These are phyloP conservation scores for Cercospora sp. DNA, from an alignment of 2,329 filamentous ascomycete species.

Conservation along the genomic window DNA sequence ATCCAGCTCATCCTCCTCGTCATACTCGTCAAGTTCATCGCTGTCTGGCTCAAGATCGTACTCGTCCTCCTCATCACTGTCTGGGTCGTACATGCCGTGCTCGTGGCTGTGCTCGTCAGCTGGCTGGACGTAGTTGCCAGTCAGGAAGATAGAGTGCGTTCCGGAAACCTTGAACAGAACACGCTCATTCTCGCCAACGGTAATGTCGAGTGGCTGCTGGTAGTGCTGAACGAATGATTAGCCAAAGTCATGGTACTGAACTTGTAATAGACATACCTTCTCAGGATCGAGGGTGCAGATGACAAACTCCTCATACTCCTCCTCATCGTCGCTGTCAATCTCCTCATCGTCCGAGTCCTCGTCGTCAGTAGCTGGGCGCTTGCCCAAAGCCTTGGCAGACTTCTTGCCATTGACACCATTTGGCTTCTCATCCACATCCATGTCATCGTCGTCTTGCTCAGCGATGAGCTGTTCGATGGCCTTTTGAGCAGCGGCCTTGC, in stretches of 20 bases:
- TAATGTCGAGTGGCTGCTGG: slow-evolving; percentile 94
- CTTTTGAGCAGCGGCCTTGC: slow-evolving; percentile 72
- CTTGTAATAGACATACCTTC: slow-evolving; percentile 62
- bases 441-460: slow-evolving; percentile 59
- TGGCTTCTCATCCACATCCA: slow-evolving; percentile 65
- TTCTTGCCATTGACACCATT: slow-evolving; percentile 67
- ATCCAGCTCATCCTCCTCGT: slow-evolving; percentile 35
- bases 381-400: slow-evolving; percentile 68
- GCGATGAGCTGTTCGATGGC: slow-evolving; percentile 70
- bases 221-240: slow-evolving; percentile 66
- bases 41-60: slow-evolving; percentile 81
- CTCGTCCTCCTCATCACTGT: slow-evolving; percentile 62
- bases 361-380: slow-evolving; percentile 55
- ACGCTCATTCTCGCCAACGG: slow-evolving; percentile 81
- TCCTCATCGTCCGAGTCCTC: slow-evolving; percentile 52
- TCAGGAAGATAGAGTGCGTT: slow-evolving; percentile 86
- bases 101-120: slow-evolving; percentile 60
- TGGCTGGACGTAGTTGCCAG: slow-evolving; percentile 89
- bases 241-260: slow-evolving; percentile 17
- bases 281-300: slow-evolving; percentile 93
- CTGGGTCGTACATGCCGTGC: slow-evolving; percentile 62
- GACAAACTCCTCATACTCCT: slow-evolving; percentile 83
- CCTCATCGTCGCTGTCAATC: slow-evolving; percentile 60
- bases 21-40: slow-evolving; percentile 66
- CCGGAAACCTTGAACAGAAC: slow-evolving; percentile 91